phyloP scores from a whole-genome alignment of 306 rosid genomes.

The Pyrus pyrifolia region DNA sequence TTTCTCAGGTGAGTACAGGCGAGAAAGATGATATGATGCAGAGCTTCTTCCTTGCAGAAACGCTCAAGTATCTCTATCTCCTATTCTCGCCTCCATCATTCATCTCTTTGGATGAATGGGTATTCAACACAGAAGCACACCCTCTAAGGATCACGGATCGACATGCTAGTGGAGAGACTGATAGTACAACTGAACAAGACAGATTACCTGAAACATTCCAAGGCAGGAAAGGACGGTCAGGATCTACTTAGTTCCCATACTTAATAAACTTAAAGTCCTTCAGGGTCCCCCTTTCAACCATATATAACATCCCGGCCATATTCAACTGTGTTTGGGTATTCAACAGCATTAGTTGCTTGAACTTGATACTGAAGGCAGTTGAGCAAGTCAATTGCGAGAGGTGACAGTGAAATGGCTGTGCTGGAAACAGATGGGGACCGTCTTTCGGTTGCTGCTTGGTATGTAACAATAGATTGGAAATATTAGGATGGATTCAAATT shows the following conservation, averaged over 20 bases:
- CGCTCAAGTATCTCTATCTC: conserved; percentile 58
- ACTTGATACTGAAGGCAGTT: neutral
- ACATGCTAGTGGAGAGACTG: conserved; percentile 1
- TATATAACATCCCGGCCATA: neutral
- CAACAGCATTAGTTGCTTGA: conserved; percentile 3
- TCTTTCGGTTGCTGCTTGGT: neutral
- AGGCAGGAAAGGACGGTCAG: conserved; percentile 35
- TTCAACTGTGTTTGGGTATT: neutral
- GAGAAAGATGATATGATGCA: conserved; percentile 51
- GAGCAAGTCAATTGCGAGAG: neutral
- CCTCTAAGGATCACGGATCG: conserved; percentile 39
- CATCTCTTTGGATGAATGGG: conserved; percentile 56
- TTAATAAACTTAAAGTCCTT: conserved; percentile 6
- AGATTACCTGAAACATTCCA: conserved; percentile 29
- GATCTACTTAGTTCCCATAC: neutral
- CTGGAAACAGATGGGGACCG: neutral
- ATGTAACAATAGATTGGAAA: neutral
- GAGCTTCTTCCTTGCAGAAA: conserved; percentile 68
- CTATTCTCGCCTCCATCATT: conserved; percentile 55
- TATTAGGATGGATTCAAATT: neutral
- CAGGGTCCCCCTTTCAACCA: conserved; percentile 6
- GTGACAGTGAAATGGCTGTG: neutral
- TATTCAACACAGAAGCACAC: conserved; percentile 66
- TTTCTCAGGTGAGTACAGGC: conserved; percentile 41
- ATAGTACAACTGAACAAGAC: conserved; percentile 1